Evolutionary conservation across 164 flowering plant genomes (phyloP).

Genomic region (Aristolochia contorta): DNA sequence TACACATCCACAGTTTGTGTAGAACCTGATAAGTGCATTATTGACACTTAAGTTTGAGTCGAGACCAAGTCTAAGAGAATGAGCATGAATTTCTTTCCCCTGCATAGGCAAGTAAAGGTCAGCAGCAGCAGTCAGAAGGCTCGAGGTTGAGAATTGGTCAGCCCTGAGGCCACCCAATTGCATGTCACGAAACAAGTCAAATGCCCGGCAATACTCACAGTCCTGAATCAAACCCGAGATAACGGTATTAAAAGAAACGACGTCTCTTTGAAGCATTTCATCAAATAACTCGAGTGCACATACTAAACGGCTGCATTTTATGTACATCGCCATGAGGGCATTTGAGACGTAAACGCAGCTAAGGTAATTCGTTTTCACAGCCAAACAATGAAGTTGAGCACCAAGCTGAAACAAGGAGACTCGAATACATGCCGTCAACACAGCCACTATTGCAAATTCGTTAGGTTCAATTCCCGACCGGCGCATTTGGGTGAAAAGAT

Average conservation of each 20-base stretch:
- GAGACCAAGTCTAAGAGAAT: constrained; percentile 53
- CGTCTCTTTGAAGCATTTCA: constrained; percentile 57
- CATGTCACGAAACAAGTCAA: constrained; percentile 51
- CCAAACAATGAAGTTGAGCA: constrained; percentile 48
- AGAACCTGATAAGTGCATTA: constrained; percentile 68
- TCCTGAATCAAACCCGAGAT: constrained; percentile 51
- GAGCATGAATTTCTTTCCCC: constrained; percentile 63
- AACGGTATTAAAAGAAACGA: constrained; percentile 70
- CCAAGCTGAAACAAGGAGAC: constrained; percentile 38
- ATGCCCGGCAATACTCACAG: constrained; percentile 32
- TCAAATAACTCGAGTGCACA: constrained; percentile 45
- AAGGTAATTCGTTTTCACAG: constrained; percentile 35
- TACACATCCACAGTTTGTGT: constrained; percentile 43
- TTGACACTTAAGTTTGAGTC: constrained; percentile 47
- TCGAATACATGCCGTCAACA: constrained; percentile 63
- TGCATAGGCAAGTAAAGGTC: constrained; percentile 15
- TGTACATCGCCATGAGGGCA: constrained; percentile 55
- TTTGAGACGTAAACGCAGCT: constrained; percentile 45
- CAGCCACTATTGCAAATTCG: constrained; percentile 58
- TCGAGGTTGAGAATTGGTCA: constrained; percentile 57
- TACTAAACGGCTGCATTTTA: constrained; percentile 32
- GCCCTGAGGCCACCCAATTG: constrained; percentile 25
- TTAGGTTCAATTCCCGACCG: constrained; percentile 59
- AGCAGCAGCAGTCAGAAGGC: constrained; percentile 47
- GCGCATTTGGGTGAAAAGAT: constrained; percentile 54